Conservation (phyloP, 805 yeast species). For the Yamadazyma sp. region DNA sequence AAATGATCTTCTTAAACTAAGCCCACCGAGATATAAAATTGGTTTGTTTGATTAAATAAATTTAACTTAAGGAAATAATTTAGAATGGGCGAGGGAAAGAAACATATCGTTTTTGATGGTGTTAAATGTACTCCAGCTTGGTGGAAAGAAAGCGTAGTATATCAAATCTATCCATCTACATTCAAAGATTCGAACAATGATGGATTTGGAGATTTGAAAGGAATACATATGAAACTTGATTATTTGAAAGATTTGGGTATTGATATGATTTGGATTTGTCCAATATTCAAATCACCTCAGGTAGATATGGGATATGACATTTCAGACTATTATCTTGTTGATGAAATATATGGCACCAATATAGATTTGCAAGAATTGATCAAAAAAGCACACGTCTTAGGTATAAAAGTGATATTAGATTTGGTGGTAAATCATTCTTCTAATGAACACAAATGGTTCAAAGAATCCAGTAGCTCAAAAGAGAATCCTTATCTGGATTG, state of each 20-base stretch:
- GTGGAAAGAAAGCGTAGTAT: slow-evolving; percentile 59
- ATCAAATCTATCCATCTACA: slow-evolving; percentile 62
- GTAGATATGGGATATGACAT: slow-evolving; percentile 66
- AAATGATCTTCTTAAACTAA: too few species aligned
- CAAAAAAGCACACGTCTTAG: slow-evolving; percentile 44
- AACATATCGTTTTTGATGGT: too few species aligned
- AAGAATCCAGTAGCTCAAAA: slow-evolving; percentile 50
- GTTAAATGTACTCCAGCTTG: too few species aligned
- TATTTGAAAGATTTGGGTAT: slow-evolving; percentile 49
- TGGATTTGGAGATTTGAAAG: slow-evolving; percentile 57
- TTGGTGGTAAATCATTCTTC: slow-evolving; percentile 61
- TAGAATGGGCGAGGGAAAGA: too few species aligned
- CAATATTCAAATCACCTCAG: slow-evolving; percentile 57
- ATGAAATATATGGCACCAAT: slow-evolving; percentile 53
- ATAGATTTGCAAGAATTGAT: slow-evolving; percentile 51
- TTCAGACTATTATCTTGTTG: slow-evolving; percentile 49
- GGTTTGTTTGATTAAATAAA: too few species aligned
- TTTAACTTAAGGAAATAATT: too few species aligned
- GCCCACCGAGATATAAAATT: too few species aligned
- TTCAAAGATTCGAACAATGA: slow-evolving; percentile 58
- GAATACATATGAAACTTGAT: slow-evolving; percentile 50
- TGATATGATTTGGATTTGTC: slow-evolving; percentile 56
- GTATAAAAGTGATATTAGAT: slow-evolving; percentile 51
- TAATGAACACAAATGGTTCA: slow-evolving; percentile 54
- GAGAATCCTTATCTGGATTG: slow-evolving; percentile 57